A percentile compares a stretch with the other conserved stretches of the same genome.
These are phyloP conservation scores for Linum usitatissimum DNA, from an alignment of 345 rosid genomes.

Conservation along the genomic window DNA sequence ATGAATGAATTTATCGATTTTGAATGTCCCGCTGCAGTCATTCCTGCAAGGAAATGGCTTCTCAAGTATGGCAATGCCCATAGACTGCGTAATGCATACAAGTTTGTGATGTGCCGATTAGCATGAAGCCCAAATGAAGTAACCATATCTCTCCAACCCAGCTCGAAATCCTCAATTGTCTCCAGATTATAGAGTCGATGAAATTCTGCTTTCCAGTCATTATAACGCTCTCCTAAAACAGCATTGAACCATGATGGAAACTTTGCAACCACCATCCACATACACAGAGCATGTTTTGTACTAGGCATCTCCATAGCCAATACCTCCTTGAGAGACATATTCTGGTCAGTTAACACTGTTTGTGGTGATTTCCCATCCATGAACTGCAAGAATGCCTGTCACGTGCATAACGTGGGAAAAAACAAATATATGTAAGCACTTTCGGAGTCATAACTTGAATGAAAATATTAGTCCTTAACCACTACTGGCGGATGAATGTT, in stretches of 20 bases:
- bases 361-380: constrained; percentile 93
- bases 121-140: constrained; percentile 67
- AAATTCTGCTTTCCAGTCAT: constrained; percentile 90
- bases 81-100: constrained; percentile 51
- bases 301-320: constrained; percentile 73
- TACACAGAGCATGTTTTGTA: constrained; percentile 84
- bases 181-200: constrained; percentile 74
- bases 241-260: constrained; percentile 97
- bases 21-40: constrained; percentile 64
- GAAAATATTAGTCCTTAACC: no score
- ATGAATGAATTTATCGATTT: constrained; percentile 83
- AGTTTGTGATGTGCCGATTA: constrained; percentile 67
- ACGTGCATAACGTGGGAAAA: constrained; percentile 15
- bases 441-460: background rate
- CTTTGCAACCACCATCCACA: constrained; percentile 93
- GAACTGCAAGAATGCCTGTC: constrained; percentile 64
- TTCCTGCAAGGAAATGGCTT: constrained; percentile 80
- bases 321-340: constrained; percentile 88
- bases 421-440: constrained; percentile 3
- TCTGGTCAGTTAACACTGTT: constrained; percentile 83
- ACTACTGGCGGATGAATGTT: no score
- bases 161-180: constrained; percentile 69
- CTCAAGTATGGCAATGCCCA: constrained; percentile 92
- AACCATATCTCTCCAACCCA: constrained; percentile 94
- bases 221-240: constrained; percentile 81